Conservation (phyloP, 2,329 filamentous ascomycete species). For the Magnaporthiopsis incrustans region DNA sequence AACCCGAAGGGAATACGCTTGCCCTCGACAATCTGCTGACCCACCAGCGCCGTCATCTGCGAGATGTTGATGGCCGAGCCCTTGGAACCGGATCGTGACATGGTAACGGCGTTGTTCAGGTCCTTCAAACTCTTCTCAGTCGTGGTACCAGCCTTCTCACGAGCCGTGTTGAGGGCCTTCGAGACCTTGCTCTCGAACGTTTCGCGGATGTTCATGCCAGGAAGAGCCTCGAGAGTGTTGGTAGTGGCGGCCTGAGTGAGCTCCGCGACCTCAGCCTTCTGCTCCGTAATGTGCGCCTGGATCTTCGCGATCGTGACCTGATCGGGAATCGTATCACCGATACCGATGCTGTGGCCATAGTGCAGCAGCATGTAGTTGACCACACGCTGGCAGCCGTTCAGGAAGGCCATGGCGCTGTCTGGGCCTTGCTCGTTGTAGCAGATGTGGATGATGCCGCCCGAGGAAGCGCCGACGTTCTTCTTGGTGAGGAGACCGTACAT, state of each 20-base stretch:
- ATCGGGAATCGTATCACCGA: conserved; percentile 95
- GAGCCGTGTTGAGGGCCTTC: conserved; percentile 85
- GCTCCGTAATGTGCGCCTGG: conserved; percentile 67
- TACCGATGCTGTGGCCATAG: conserved; percentile 94
- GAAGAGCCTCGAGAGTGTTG: conserved; percentile 83
- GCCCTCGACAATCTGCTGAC: conserved; percentile 96
- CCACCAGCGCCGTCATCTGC: conserved; percentile 97
- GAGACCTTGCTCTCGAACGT: conserved; percentile 98
- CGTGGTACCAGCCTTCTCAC: conserved; percentile 90
- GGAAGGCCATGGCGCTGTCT: conserved; percentile 82
- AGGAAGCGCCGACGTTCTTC: conserved; percentile 85
- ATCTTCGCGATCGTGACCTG: conserved; percentile 76
- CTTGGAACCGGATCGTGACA: conserved; percentile 95
- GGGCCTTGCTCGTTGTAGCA: conserved; percentile 93
- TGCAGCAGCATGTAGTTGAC: conserved; percentile 97
- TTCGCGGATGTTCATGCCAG: conserved; percentile 97
- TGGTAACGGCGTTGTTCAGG: conserved; percentile 91
- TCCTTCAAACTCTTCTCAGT: conserved; percentile 92
- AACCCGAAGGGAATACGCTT: conserved; percentile 99
- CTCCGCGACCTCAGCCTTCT: conserved; percentile 72
- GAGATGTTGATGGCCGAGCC: conserved; percentile 99
- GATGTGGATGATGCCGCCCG: conserved; percentile 88
- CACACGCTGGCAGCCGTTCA: conserved; percentile 90
- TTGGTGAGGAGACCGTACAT: conserved; percentile 88
- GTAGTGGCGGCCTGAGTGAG: conserved; percentile 73